Evolutionary conservation across 2,329 filamentous ascomycete genomes (phyloP), one percentile per base, ranked within the genome.

Genomic region (Colletotrichum simmondsii): DNA sequence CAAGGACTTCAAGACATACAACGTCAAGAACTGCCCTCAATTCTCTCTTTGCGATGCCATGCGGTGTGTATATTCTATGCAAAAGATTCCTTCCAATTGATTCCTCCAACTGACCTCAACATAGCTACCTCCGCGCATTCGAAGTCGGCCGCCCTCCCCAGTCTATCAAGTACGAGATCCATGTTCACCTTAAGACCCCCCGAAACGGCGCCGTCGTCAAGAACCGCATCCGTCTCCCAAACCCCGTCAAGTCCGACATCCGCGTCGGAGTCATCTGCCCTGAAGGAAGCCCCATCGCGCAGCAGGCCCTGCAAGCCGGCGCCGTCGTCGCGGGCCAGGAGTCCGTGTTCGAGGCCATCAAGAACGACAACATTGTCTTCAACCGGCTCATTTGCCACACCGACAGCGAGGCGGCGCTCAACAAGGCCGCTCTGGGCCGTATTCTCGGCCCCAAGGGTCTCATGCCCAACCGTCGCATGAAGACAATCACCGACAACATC

Each of bases 11-110:
- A 90, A 89, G 75, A 89, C 91, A 37, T 95, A 91, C 80, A 88
- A 91, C 75, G 82, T 96, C 75, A 89, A 89, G 74, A 86, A 91
- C 75, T 85, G 84, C 52, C 83, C 83, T 0, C 92, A 94, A 79
- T 98, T 93, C 79, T 90, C 95, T 1, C 87, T 99, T 37, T 93
- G 94, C 76, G 97, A 99, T 86, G 97, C 97, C 19, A 97, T 99
- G 91, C 91, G 95, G 94, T 95, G 84, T 71, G 87, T 80, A 1
- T 26, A 37, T 24, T 16, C 1, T 22, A 5, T 8, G 46, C 35
- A 46, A 22, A 30, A 14, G 19, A 60, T 16, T 16, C 22, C 37
- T 61, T 16, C 30, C 30, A 32, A 32, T 64, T 30, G 35, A 26
- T 64, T 59, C 56, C 24, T 10, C 16, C 14, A 65, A 74, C 75